Base-by-base conservation (phyloP, 2,329 filamentous ascomycete genomes). In the Zalaria sp. region DNA sequence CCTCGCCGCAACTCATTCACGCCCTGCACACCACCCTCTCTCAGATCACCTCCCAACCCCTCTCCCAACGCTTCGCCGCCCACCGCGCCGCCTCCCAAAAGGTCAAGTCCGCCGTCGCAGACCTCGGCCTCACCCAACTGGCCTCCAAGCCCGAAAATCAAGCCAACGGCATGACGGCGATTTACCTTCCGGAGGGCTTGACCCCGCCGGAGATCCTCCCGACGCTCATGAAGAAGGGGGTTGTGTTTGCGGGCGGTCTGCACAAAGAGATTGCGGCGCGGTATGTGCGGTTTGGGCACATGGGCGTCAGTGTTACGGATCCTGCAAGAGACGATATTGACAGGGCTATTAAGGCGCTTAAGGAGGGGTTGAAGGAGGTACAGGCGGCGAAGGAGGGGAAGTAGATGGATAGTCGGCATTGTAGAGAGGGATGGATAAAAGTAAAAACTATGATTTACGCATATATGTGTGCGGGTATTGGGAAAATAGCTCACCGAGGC, bases 101-200 rank as follows among this genome's bases (percentile, higher is more conserved):
- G 60, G 77, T 96, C 60, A 96, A 98, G 75, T 77, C 84, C 58
- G 77, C 83, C 11, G 71, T 95, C 40, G 66, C 76, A 4, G 81
- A 83, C 40, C 70, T 96, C 31, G 91, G 91, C 3, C 72, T 98
- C 45, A 83, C 86, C 66, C 83, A 95, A 59, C 72, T 98, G 32
- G 88, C 91, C 25, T 64, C 75, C 31, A 83, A 89, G 61, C 81
- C 83, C 0, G 86, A 89, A 54, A 83, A 93, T 63, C 89, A 96
- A 67, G 87, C 91, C 35, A 89, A 93, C 61, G 87, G 84, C 54
- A 98, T 98, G 91, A 98, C 91, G 3, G 89, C 91, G 44, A 91
- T 98, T 51, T 95, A 91, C 64, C 73, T 98, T 42, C 91, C 91
- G 2, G 85, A 96, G 47, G 80, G 73, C 34, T 67, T 96, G 41